phyloP scores from a whole-genome alignment of 2,329 filamentous ascomycete species.

The Pseudocercospora pini-densiflorae region DNA sequence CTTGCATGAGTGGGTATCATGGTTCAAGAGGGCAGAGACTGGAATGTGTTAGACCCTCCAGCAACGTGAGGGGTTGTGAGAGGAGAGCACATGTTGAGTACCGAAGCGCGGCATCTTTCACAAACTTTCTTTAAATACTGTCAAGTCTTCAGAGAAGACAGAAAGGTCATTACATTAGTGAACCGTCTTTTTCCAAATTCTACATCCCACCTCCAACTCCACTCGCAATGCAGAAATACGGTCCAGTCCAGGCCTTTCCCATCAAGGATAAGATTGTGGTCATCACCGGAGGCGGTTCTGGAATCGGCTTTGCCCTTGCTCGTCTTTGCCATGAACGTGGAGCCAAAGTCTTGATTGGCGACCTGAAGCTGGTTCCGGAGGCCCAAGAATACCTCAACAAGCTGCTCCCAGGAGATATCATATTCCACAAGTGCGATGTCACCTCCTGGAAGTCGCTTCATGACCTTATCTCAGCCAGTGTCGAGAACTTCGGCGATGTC shows the following conservation, averaged over 20 bases:
- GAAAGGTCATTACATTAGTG: background rate
- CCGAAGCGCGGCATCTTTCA: background rate
- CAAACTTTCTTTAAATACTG: background rate
- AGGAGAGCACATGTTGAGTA: background rate
- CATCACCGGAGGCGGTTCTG: conserved; percentile 27
- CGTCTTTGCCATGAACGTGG: conserved; percentile 26
- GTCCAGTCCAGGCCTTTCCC: conserved; percentile 28
- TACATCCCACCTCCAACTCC: background rate
- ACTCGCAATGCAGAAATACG: conserved; percentile 25
- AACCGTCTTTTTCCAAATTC: background rate
- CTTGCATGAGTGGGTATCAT: conserved; percentile 4
- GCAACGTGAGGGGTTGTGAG: conserved; percentile 3
- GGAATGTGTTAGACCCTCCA: conserved; percentile 1
- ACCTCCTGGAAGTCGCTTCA: conserved; percentile 28
- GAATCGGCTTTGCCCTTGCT: conserved; percentile 29
- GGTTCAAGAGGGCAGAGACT: background rate
- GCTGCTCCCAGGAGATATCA: conserved; percentile 3
- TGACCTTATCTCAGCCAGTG: conserved; percentile 26
- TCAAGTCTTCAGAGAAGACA: background rate
- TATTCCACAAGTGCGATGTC: conserved; percentile 29
- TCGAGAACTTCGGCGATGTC: conserved; percentile 26
- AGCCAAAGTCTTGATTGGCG: conserved; percentile 27
- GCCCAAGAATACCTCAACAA: conserved; percentile 22
- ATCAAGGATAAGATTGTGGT: conserved; percentile 28
- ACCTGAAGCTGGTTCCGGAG: conserved; percentile 28